Evolutionary conservation across 78 protist genomes (phyloP).

Genomic region (Chrysochromulina parva): DNA sequence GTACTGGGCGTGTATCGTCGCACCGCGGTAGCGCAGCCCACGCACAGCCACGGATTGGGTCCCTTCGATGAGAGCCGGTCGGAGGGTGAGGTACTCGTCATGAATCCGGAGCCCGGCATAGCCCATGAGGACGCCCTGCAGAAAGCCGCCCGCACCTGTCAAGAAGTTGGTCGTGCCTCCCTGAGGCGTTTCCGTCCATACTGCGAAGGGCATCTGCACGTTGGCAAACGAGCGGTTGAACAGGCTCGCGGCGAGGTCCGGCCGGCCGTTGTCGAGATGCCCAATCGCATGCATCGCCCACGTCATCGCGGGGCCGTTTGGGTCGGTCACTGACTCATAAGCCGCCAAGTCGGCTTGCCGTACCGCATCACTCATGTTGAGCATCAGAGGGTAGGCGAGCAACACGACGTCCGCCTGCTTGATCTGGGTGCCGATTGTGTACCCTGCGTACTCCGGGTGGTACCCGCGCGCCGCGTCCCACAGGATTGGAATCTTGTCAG

Average conservation of each 20-base stretch:
- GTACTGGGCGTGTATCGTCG: no score
- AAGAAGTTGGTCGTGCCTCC: conserved; percentile 25
- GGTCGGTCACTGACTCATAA: conserved; percentile 21
- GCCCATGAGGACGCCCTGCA: conserved; percentile 10
- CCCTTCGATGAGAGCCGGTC: background rate
- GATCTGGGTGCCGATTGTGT: conserved; percentile 3
- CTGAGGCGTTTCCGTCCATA: conserved; percentile 21
- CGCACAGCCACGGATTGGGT: no score
- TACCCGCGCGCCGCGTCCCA: background rate
- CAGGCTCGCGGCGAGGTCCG: background rate
- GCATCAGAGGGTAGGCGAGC: conserved; percentile 37
- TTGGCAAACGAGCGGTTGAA: conserved; percentile 19
- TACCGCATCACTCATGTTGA: background rate
- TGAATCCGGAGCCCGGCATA: background rate
- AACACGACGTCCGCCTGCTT: conserved; percentile 66
- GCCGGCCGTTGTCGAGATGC: background rate
- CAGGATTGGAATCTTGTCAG: no score
- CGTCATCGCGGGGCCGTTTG: conserved; percentile 55
- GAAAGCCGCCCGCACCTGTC: conserved; percentile 48
- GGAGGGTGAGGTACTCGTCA: background rate
- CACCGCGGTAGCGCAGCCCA: no score
- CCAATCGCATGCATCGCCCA: conserved; percentile 47
- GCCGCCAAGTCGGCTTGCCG: conserved; percentile 21
- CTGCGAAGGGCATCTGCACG: background rate
- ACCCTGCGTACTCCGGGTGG: conserved; percentile 2